Base-by-base conservation (phyloP, 176 grass and related monocot species). In the Carex pumila region DNA sequence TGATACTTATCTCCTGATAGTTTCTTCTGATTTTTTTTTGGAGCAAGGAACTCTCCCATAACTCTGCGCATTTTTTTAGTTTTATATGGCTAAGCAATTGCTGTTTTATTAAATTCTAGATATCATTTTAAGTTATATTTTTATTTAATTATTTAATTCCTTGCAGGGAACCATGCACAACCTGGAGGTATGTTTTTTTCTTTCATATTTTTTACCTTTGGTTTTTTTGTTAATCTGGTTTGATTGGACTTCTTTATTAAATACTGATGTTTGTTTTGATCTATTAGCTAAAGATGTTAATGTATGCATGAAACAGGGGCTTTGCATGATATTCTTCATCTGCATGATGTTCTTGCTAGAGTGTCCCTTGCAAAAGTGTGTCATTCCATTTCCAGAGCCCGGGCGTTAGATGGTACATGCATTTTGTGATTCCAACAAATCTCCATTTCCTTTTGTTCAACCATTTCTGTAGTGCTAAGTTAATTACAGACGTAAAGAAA, bases 261-360 rank as follows among this genome's bases (percentile, higher is more conserved):
- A 34, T 66, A 79, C 39, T 54, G 52, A 64, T 66, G 76, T 75
- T 56, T 65, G 1, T 29, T 71, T 87, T 15, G 31, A 82, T 81
- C 64, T 91, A 49, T 91, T 87, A 67, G 25, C 32, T 83, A 66
- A 88, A 25, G 18, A 85, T 87, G 71, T 61, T n/a, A 5, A 86
- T 81, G 93, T 34, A 87, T 69, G 86, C 82, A 93, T 83, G 83
- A 89, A 71, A 83, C 88, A 98, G 95, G 95, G 69, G 96, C 96
- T 85, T 91, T 99, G 80, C 93, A 94, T 60, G 96, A 99, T 85
- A 90, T 99, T 84, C 96, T 99, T 89, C 96, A 95, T 92, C 86
- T 99, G 82, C 96, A 99, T 89, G 96, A 99, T 87, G 96, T 95
- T 85, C 91, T 99, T 75, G 93, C 96, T 82, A 93, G 96, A 79